phyloP scores from a whole-genome alignment of 179 eudicot genomes.

The Gypsophila paniculata region DNA sequence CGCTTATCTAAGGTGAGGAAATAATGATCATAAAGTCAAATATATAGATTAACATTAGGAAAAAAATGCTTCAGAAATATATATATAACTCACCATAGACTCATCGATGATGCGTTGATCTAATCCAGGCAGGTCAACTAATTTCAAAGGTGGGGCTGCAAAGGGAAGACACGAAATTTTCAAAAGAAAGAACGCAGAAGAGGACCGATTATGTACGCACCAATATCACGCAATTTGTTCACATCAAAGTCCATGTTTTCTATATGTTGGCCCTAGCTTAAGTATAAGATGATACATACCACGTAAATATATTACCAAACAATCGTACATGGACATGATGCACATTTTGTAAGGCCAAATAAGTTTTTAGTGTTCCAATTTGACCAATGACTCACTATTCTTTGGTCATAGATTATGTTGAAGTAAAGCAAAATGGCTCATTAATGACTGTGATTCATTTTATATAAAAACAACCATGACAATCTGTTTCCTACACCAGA shows the following conservation, averaged over 20 bases:
- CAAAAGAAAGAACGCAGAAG: constrained; percentile 1
- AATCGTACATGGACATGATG: background rate
- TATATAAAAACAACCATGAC: too few relatives aligned
- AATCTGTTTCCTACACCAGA: too few relatives aligned
- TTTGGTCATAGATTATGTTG: too few relatives aligned
- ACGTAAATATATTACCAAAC: background rate
- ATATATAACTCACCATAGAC: constrained; percentile 59
- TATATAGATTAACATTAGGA: background rate
- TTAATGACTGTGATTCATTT: too few relatives aligned
- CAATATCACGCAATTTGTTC: background rate
- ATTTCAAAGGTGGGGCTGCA: constrained; percentile 86
- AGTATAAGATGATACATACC: constrained; percentile 4
- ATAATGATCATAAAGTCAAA: constrained; percentile 20
- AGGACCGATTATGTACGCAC: background rate
- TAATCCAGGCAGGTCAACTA: constrained; percentile 91
- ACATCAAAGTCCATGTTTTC: background rate
- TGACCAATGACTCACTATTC: background rate
- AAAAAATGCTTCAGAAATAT: constrained; percentile 4
- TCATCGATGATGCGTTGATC: constrained; percentile 91
- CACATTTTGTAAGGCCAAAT: too few relatives aligned
- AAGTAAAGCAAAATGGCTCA: too few relatives aligned
- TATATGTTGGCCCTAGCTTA: background rate
- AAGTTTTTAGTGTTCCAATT: too few relatives aligned
- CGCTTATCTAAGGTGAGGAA: constrained; percentile 48
- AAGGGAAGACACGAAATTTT: constrained; percentile 1